Evolutionary conservation across 257 asterid genomes (phyloP).

Genomic region (Anisodus acutangulus): DNA sequence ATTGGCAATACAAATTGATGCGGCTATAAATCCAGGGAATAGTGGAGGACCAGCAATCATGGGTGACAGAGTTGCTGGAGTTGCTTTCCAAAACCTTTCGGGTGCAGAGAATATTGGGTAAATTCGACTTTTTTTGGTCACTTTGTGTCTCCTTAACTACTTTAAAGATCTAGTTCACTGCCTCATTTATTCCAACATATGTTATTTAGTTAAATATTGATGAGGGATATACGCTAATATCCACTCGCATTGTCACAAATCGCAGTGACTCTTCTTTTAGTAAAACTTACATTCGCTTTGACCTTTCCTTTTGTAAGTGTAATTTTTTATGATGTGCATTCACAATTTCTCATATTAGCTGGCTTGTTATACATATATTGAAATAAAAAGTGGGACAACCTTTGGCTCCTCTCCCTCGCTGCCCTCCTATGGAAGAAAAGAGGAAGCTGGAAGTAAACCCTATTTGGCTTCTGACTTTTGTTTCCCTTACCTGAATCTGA

Average conservation of each 20-base stretch:
- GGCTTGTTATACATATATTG: background rate
- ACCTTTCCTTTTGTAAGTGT: conserved; percentile 5
- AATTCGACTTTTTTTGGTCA: background rate
- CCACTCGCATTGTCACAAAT: background rate
- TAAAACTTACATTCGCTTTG: background rate
- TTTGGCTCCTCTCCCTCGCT: background rate
- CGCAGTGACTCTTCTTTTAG: background rate
- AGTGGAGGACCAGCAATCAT: conserved; percentile 99
- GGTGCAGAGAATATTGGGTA: conserved; percentile 99
- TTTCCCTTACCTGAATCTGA: conserved; percentile 7
- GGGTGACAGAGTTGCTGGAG: conserved; percentile 98
- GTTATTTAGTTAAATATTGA: background rate
- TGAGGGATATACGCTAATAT: background rate
- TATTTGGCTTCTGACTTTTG: background rate
- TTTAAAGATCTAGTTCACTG: background rate
- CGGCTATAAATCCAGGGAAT: conserved; percentile 98
- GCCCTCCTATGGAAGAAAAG: background rate
- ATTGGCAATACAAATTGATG: conserved; percentile 96
- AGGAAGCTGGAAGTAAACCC: background rate
- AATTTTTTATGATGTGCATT: background rate
- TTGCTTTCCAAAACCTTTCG: conserved; percentile 96
- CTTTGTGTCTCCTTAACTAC: background rate
- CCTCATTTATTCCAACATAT: conserved; percentile 16
- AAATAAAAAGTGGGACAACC: background rate
- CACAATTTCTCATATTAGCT: background rate